These are phyloP conservation scores for Durusdinium trenchii DNA, from an alignment of 73 alveolate species.

Conservation along the genomic window DNA sequence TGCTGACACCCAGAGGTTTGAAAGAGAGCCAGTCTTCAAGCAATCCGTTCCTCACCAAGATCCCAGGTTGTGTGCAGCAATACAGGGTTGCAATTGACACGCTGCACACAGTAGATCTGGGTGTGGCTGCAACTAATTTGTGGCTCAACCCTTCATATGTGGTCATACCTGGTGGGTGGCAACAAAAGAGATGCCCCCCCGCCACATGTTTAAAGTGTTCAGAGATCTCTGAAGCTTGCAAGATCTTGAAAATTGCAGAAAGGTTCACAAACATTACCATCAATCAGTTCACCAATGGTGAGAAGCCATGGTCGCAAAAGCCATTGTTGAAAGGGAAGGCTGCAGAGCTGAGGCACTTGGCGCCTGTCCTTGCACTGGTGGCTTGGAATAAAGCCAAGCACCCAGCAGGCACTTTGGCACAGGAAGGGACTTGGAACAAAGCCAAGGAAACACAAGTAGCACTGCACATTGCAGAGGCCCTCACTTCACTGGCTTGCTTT, in stretches of 20 bases:
- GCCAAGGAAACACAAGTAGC: too few relatives aligned
- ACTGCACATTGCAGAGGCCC: not conserved
- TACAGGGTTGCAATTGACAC: too few relatives aligned
- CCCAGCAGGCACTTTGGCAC: too few relatives aligned
- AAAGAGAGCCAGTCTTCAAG: not conserved
- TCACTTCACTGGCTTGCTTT: not conserved
- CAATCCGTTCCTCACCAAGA: not conserved
- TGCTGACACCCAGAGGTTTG: not conserved
- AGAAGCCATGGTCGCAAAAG: not conserved
- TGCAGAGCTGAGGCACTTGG: not conserved
- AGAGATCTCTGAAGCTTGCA: not conserved
- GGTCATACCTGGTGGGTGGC: not conserved
- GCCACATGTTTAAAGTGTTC: not conserved
- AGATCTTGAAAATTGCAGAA: not conserved
- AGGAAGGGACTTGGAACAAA: not conserved
- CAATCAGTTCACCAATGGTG: constrained; percentile 4
- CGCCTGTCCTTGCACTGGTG: not conserved
- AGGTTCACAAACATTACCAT: not conserved
- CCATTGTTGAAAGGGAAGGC: constrained; percentile 19
- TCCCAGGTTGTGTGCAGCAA: too few relatives aligned
- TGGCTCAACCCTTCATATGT: too few relatives aligned
- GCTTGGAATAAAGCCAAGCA: not conserved
- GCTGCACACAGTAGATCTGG: too few relatives aligned
- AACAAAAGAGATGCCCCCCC: not conserved
- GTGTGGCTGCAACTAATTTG: too few relatives aligned